A percentile compares a stretch with the other conserved stretches of the same genome.
phyloP scores from a whole-genome alignment of 2,329 filamentous ascomycete species.

The Talaromyces sp. region DNA sequence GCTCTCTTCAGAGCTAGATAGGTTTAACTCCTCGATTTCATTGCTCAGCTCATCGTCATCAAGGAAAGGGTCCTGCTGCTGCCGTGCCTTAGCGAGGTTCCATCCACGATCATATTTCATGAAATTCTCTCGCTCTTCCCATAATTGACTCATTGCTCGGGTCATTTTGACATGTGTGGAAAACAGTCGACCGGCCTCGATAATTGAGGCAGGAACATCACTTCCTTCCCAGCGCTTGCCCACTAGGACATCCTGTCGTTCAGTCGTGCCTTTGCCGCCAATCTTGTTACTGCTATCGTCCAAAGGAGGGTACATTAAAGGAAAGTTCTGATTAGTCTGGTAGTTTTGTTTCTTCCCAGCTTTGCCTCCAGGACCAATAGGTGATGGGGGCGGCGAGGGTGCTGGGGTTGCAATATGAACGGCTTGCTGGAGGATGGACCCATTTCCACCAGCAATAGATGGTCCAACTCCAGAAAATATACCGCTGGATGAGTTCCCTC shows the following conservation, averaged over 20 bases:
- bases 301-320: conserved; percentile 93
- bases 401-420: conserved; percentile 99
- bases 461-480: conserved; percentile 61
- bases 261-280: conserved; percentile 83
- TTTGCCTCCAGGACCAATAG: conserved; percentile 79
- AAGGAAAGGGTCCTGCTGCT: conserved; percentile 28
- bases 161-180: conserved; percentile 88
- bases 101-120: conserved; percentile 92
- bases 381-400: conserved; percentile 91
- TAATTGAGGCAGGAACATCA: conserved; percentile 87
- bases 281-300: conserved; percentile 87
- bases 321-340: conserved; percentile 98
- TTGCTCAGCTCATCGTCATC: conserved; percentile 42
- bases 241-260: conserved; percentile 76
- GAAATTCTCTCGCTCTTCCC: conserved; percentile 90
- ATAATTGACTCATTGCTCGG: conserved; percentile 85
- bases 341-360: conserved; percentile 99
- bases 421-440: conserved; percentile 88
- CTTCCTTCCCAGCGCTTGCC: conserved; percentile 90
- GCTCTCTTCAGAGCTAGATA: conserved; percentile 19
- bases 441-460: conserved; percentile 46
- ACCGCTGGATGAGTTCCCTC: conserved; percentile 62
- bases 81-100: conserved; percentile 56
- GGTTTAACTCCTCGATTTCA: conserved; percentile 36
- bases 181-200: conserved; percentile 92